These are phyloP conservation scores for Luvunga scandens DNA, from an alignment of 345 rosid species.

Conservation along the genomic window DNA sequence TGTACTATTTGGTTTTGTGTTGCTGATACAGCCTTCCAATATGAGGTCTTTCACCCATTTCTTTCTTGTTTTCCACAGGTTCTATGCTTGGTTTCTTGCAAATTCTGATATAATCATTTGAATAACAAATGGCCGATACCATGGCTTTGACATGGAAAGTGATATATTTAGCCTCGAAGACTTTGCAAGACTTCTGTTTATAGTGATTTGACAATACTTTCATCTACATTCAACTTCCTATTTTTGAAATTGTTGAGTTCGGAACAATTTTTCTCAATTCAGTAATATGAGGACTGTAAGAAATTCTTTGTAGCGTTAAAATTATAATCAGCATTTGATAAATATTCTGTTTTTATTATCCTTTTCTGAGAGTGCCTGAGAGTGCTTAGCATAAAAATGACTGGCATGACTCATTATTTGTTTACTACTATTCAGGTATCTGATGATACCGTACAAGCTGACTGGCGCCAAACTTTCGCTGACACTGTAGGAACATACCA, in stretches of 20 bases:
- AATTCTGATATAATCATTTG: constrained; percentile 4
- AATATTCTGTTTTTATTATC: background rate
- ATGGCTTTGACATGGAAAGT: background rate
- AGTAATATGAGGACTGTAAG: background rate
- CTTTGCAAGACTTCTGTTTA: background rate
- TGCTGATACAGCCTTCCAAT: constrained; percentile 80
- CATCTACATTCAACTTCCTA: background rate
- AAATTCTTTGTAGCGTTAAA: background rate
- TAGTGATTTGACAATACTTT: background rate
- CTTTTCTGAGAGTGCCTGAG: constrained; percentile 13
- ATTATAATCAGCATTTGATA: background rate
- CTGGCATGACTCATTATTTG: background rate
- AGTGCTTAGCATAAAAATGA: constrained; percentile 5
- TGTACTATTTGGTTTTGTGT: constrained; percentile 93
- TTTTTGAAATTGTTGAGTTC: background rate
- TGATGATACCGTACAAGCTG: constrained; percentile 68
- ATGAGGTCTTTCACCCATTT: constrained; percentile 54
- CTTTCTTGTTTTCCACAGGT: constrained; percentile 1
- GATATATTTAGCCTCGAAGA: background rate
- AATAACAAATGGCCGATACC: background rate
- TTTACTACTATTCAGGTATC: constrained; percentile 57
- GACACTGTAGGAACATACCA: constrained; percentile 73
- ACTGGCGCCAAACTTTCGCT: constrained; percentile 76
- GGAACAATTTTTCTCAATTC: background rate
- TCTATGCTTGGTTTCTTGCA: background rate